Conservation (phyloP, 495 filamentous ascomycete genomes). For the Penicillium mononematosum region DNA sequence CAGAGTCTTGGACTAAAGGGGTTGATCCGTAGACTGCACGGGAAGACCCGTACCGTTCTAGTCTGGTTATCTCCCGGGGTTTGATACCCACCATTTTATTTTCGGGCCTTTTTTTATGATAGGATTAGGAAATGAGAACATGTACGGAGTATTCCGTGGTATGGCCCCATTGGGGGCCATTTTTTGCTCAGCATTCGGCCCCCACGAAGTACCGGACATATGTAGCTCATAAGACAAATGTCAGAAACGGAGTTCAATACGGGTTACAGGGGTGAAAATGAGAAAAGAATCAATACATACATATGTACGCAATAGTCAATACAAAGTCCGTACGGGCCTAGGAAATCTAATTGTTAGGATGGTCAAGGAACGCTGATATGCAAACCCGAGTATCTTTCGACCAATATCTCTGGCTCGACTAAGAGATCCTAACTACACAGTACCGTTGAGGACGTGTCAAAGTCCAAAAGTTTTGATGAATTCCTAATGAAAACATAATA, state of each 20-base stretch:
- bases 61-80: conserved; percentile 5
- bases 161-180: conserved; percentile 1
- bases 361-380: neutral
- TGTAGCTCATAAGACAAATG: neutral
- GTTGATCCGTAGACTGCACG: neutral
- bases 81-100: neutral
- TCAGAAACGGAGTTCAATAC: neutral
- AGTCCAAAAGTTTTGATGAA: no score
- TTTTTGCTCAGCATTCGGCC: neutral
- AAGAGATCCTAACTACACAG: no score
- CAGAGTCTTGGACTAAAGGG: neutral
- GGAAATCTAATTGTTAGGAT: no score
- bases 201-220: neutral
- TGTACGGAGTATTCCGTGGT: neutral
- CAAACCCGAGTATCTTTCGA: no score
- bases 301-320: no score
- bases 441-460: no score
- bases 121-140: neutral
- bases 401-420: no score
- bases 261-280: neutral
- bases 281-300: neutral
- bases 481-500: no score
- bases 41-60: neutral
- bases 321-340: no score
- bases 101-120: neutral